Conservation (phyloP, 441 rosid genomes). For the Geranium incanum region DNA sequence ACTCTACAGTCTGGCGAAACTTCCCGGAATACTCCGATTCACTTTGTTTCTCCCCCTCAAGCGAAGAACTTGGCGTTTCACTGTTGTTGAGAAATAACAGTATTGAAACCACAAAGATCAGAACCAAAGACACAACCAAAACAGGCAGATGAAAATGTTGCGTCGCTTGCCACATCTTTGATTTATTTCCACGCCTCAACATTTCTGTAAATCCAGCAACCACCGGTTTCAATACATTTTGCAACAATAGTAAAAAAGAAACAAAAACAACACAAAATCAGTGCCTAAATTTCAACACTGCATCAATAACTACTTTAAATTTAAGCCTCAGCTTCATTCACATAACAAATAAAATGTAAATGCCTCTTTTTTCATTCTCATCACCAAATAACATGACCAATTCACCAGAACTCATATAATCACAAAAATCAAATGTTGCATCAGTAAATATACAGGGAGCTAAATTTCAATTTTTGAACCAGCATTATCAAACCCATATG, state of each 20-base stretch:
- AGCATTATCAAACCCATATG: neutral
- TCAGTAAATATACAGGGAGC: neutral
- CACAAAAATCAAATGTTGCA: neutral
- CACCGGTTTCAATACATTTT: slow-evolving; percentile 3
- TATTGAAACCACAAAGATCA: slow-evolving; percentile 29
- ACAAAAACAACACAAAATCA: neutral
- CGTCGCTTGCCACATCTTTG: slow-evolving; percentile 35
- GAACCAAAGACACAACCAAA: slow-evolving; percentile 25
- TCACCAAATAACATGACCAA: too few relatives aligned
- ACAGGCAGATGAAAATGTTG: slow-evolving; percentile 23
- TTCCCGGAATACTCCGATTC: slow-evolving; percentile 28
- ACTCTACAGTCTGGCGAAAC: slow-evolving; percentile 44
- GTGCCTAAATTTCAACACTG: neutral
- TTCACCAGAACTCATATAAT: neutral
- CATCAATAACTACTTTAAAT: neutral
- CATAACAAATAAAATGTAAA: neutral
- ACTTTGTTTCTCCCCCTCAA: slow-evolving; percentile 30
- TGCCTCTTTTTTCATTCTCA: neutral
- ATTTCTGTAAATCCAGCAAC: slow-evolving; percentile 31
- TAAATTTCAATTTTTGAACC: slow-evolving; percentile 5
- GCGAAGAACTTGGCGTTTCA: slow-evolving; percentile 24
- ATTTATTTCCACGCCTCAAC: slow-evolving; percentile 47
- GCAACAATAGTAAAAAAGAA: neutral
- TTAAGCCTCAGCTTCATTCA: neutral
- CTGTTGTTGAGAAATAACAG: slow-evolving; percentile 26